Base-by-base conservation (phyloP, 2,329 filamentous ascomycete species). In the Talaromyces funiculosus region DNA sequence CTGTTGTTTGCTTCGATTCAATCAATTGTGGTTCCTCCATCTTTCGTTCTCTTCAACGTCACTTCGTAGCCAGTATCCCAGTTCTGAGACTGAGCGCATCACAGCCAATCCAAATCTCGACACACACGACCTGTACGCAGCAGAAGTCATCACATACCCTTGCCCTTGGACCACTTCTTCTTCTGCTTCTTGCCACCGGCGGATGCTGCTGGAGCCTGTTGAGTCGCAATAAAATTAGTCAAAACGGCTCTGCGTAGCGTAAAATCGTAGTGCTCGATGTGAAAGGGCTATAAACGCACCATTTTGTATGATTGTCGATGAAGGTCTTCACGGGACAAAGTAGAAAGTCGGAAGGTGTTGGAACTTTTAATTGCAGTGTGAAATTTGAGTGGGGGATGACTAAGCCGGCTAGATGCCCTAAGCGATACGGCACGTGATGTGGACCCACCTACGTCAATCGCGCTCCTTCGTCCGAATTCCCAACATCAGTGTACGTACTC, bases 161-260 rank as follows among this genome's bases (percentile, higher is more conserved):
- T 82, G 73, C 80, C 80, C 77, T 82, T 82, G 65, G 79, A 81
- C 80, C 80, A 82, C 80, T 82, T 82, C 78, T 82, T 81, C 78
- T 81, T 81, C 67, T 80, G 78, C 73, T 80, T 80, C 75, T 80
- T 79, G 73, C 75, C 77, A 68, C 75, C 77, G 70, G 74, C 67
- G 66, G 72, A 69, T 76, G 75, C 75, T 78, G 77, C 73, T 69
- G 78, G 76, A 64, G 78, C 78, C 77, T 80, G 62, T 68, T 59
- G 55, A 58, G 31, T 47, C 18, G 35, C 43, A 12, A 38, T 33
- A 57, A 26, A 54, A 57, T 68, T 67, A 66, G 47, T 38, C 37
- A 35, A 22, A 14, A 26, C 16, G 58, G 42, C 62, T 64, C 40
- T 40, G 18, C 22, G 35, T 31, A 38, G 38, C 14, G 12, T 49